A percentile compares a stretch with the other conserved stretches of the same genome.
Evolutionary conservation across 768 basidiomycete genomes (phyloP).

Genomic region (Boletales sp.): DNA sequence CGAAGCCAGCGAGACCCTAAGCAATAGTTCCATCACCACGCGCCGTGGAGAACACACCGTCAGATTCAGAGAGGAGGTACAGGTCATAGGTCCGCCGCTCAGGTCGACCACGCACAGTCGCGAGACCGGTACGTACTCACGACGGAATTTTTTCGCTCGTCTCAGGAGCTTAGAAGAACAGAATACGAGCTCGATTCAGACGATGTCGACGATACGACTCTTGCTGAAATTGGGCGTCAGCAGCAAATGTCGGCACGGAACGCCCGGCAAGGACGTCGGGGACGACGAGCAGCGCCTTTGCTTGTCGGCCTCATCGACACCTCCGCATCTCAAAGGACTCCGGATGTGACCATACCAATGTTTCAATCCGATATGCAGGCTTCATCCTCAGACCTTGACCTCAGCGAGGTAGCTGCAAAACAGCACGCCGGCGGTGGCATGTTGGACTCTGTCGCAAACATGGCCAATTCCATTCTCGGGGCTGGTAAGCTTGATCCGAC

Average conservation of each 20-base stretch:
- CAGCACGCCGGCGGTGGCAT: constrained; percentile 67
- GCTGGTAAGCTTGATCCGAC: constrained; percentile 55
- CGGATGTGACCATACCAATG: constrained; percentile 54
- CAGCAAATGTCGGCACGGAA: constrained; percentile 21
- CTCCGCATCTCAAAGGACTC: constrained; percentile 49
- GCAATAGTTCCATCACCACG: constrained; percentile 32
- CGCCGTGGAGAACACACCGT: constrained; percentile 46
- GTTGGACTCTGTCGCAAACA: constrained; percentile 81
- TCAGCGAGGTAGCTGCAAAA: constrained; percentile 71
- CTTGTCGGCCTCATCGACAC: constrained; percentile 75
- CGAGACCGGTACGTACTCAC: constrained; percentile 66
- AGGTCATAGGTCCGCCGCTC: constrained; percentile 63
- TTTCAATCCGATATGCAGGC: constrained; percentile 33
- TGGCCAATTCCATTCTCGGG: constrained; percentile 95
- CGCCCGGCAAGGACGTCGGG: constrained; percentile 33
- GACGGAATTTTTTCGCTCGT: background rate
- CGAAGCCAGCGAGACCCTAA: constrained; percentile 40
- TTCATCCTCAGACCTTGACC: constrained; percentile 36
- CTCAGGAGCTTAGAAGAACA: constrained; percentile 28
- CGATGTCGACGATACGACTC: constrained; percentile 60
- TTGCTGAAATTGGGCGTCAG: constrained; percentile 29
- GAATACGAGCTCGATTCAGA: constrained; percentile 85
- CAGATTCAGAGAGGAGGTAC: constrained; percentile 65
- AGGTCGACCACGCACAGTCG: constrained; percentile 74
- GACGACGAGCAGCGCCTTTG: constrained; percentile 67